These are phyloP conservation scores for Trichoderma erinaceum DNA, from an alignment of 495 filamentous ascomycete species.

Conservation along the genomic window DNA sequence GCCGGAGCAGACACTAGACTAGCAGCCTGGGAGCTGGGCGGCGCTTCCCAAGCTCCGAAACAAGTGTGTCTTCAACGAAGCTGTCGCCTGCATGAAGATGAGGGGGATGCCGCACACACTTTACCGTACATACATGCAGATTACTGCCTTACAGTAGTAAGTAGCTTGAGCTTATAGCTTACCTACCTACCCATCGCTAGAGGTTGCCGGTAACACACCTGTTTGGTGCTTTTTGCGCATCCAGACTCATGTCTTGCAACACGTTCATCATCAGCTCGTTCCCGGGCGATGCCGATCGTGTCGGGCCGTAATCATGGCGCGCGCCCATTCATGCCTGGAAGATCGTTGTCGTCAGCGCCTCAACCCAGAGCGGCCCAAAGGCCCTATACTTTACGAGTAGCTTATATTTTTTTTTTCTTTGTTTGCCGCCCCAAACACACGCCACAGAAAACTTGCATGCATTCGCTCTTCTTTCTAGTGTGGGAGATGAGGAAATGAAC, in stretches of 20 bases:
- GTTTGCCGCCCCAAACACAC: too few relatives aligned
- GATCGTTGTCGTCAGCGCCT: not conserved
- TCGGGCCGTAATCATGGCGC: slow-evolving; percentile 3
- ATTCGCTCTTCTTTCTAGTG: too few relatives aligned
- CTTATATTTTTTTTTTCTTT: too few relatives aligned
- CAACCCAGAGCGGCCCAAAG: not conserved
- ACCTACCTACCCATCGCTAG: not conserved
- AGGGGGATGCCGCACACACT: too few relatives aligned
- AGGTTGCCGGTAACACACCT: not conserved
- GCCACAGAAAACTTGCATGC: too few relatives aligned
- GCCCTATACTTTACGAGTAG: not conserved
- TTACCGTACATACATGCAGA: too few relatives aligned
- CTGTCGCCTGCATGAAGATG: too few relatives aligned
- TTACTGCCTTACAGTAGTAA: too few relatives aligned
- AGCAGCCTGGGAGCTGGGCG: not conserved
- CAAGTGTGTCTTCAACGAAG: not conserved
- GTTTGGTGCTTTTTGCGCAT: not conserved
- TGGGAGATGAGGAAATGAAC: too few relatives aligned
- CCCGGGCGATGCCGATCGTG: slow-evolving; percentile 10
- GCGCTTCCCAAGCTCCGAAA: not conserved
- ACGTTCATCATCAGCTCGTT: slow-evolving; percentile 3
- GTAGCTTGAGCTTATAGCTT: too few relatives aligned
- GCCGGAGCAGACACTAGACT: not conserved
- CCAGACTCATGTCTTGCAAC: not conserved
- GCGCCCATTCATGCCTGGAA: not conserved